phyloP scores from a whole-genome alignment of 345 rosid genomes.

The Garcia nutans region DNA sequence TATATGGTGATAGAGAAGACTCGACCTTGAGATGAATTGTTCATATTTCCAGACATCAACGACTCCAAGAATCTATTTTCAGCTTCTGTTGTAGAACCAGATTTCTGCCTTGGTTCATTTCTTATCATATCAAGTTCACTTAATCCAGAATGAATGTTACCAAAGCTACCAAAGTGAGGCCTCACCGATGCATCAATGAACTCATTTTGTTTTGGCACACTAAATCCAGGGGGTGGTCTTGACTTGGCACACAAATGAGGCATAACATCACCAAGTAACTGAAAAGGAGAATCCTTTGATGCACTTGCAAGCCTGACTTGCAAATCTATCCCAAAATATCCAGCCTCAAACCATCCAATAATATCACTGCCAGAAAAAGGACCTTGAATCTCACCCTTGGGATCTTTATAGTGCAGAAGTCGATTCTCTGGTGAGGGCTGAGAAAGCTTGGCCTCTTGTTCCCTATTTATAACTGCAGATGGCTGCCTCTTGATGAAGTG shows the following conservation, averaged over 20 bases:
- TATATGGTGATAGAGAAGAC: slow-evolving; percentile 3
- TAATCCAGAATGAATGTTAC: slow-evolving; percentile 40
- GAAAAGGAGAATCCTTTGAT: slow-evolving; percentile 68
- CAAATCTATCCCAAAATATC: slow-evolving; percentile 93
- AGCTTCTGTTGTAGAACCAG: slow-evolving; percentile 65
- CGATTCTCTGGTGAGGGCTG: slow-evolving; percentile 73
- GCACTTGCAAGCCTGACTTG: slow-evolving; percentile 67
- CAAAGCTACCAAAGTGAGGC: slow-evolving; percentile 49
- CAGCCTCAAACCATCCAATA: slow-evolving; percentile 98
- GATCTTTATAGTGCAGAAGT: slow-evolving; percentile 78
- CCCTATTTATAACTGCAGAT: slow-evolving; percentile 61
- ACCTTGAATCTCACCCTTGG: slow-evolving; percentile 92
- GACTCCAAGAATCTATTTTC: slow-evolving; percentile 94
- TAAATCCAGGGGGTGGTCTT: slow-evolving; percentile 95
- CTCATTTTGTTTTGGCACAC: slow-evolving; percentile 66
- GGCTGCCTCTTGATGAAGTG: slow-evolving; percentile 55
- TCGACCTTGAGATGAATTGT: slow-evolving; percentile 62
- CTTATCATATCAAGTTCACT: slow-evolving; percentile 52
- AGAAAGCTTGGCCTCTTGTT: slow-evolving; percentile 58
- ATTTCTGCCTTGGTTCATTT: slow-evolving; percentile 54
- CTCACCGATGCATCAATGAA: slow-evolving; percentile 42
- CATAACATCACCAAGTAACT: slow-evolving; percentile 88
- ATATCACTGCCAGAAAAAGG: slow-evolving; percentile 88
- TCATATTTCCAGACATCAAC: slow-evolving; percentile 64
- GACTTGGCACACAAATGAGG: slow-evolving; percentile 96